Evolutionary conservation across 2,329 filamentous ascomycete species (phyloP), one percentile per base, ranked within the genome.

Genomic region (Calonectria multiphialidica): DNA sequence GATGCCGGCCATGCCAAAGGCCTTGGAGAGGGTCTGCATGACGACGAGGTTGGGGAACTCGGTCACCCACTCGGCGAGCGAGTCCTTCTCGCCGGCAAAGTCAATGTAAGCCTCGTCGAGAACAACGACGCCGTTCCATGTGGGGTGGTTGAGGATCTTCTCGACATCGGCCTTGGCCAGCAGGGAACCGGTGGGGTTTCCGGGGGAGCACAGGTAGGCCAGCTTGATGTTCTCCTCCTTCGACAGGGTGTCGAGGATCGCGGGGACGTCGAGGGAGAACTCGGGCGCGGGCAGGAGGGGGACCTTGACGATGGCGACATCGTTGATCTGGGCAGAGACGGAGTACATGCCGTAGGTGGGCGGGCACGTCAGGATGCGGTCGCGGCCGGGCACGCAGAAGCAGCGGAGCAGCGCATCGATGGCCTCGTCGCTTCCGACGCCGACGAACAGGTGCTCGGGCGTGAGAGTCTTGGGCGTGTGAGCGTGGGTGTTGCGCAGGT

Each of bases 331-430:
- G 1, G 97, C 97, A 8, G 95, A 97, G 21, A 99, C 97, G 57
- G 91, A 88, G 87, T 99, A 99, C 97, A 99, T 99, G 85, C 97
- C 97, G 83, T 99, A 99, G 0, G 97, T 99, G 1, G 97, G 97
- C 21, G 97, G 97, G 81, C 96, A 98, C 49, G 95, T 96, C 42
- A 99, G 90, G 81, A 99, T 97, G 81, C 94, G 95, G 85, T 99
- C 97, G 76, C 89, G 89, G 55, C 93, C 95, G 1, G 97, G 97
- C 2, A 91, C 87, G 85, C 97, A 99, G 87, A 99, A 99, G 84
- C 94, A 97, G 66, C 97, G 93, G 72, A 99, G 90, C 47, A 99
- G 90, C 7, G 95, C 95, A 85, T 99, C 97, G 82, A 99, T 98
- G 75, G 95, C 96, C 88, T 99, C 97, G 83, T 99, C 97, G 73